phyloP scores from a whole-genome alignment of 768 basidiomycete genomes.

The Russula earlei region DNA sequence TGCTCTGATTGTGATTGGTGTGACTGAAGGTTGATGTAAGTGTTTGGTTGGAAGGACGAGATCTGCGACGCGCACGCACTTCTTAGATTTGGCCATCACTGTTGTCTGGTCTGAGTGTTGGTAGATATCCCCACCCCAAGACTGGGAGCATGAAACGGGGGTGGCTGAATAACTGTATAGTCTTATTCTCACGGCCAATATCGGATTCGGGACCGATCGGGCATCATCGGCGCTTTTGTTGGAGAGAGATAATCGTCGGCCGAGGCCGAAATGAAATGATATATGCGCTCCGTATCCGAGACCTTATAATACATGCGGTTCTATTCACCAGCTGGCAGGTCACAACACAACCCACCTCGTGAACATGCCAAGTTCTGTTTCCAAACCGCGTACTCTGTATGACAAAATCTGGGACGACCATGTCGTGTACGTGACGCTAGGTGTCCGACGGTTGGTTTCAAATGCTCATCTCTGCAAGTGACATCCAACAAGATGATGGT shows the following conservation, averaged over 20 bases:
- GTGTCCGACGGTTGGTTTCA: not conserved
- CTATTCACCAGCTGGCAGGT: no score
- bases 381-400: conserved; percentile 78
- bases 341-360: not conserved
- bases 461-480: conserved; percentile 33
- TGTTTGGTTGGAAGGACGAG: conserved; percentile 9
- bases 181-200: conserved; percentile 4
- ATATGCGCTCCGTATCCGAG: no score
- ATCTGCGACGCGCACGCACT: conserved; percentile 40
- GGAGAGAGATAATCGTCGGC: not conserved
- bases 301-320: no score
- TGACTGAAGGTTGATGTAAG: conserved; percentile 39
- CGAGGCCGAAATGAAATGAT: not conserved
- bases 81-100: conserved; percentile 96
- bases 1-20: conserved; percentile 93
- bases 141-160: not conserved
- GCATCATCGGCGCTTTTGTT: no score
- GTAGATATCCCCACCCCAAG: no score
- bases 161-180: conserved; percentile 28
- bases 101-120: conserved; percentile 23
- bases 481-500: conserved; percentile 65
- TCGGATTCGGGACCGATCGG: conserved; percentile 9
- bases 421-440: conserved; percentile 54
- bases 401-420: conserved; percentile 99
- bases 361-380: conserved; percentile 45